Evolutionary conservation across 1,284 basidiomycete species (phyloP).

Genomic region (Rhodotorula sp.): DNA sequence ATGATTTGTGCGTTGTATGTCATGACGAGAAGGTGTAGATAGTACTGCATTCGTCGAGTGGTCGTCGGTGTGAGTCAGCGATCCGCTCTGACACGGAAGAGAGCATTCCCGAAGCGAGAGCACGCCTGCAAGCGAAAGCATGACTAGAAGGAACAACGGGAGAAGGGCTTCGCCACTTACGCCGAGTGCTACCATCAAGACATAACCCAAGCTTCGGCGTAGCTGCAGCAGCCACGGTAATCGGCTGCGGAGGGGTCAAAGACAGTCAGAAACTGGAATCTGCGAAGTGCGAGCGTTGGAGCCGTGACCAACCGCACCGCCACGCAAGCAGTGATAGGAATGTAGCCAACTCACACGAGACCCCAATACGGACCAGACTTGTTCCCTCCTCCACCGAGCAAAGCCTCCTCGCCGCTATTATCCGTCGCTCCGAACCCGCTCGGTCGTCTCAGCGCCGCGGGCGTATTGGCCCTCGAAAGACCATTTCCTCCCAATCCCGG

Average conservation of each 20-base stretch:
- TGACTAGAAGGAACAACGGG: too few relatives aligned
- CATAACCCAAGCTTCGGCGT: background rate
- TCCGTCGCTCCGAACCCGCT: slow-evolving; percentile 3
- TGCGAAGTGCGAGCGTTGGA: too few relatives aligned
- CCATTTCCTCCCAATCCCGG: background rate
- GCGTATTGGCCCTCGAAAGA: background rate
- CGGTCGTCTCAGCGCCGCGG: slow-evolving; percentile 3
- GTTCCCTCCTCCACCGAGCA: background rate
- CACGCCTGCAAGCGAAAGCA: too few relatives aligned
- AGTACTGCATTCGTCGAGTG: slow-evolving; percentile 14
- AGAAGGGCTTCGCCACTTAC: too few relatives aligned
- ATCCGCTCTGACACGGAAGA: too few relatives aligned
- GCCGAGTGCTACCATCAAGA: too few relatives aligned
- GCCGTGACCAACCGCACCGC: background rate
- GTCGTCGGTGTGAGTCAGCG: too few relatives aligned
- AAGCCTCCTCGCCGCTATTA: slow-evolving; percentile 15
- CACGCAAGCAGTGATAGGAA: background rate
- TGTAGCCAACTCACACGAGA: slow-evolving; percentile 11
- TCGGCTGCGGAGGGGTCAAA: too few relatives aligned
- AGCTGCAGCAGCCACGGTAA: background rate
- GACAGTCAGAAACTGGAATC: too few relatives aligned
- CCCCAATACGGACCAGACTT: slow-evolving; percentile 12
- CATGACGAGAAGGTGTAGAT: slow-evolving; percentile 37
- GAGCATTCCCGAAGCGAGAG: too few relatives aligned
- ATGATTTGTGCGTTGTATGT: slow-evolving; percentile 41